These are phyloP conservation scores for Tricholoma sp. DNA, from an alignment of 768 basidiomycete genomes.

Conservation along the genomic window DNA sequence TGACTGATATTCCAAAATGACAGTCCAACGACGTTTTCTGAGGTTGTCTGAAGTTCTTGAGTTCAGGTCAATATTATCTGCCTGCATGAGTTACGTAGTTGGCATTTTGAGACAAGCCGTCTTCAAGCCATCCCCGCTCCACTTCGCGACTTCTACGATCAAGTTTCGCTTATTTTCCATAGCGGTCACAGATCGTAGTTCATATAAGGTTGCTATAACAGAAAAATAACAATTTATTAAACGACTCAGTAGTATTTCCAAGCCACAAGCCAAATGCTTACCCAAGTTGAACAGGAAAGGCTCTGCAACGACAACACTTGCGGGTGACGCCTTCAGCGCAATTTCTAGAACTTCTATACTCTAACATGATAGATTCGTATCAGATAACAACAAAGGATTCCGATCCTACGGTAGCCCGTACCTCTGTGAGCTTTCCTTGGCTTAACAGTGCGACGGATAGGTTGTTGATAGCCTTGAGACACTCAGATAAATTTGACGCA, in stretches of 20 bases:
- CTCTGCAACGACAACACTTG: constrained; percentile 69
- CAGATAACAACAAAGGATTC: not conserved
- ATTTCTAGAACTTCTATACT: constrained; percentile 66
- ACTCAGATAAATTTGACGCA: not conserved
- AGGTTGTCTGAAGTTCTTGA: not conserved
- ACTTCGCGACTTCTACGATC: constrained; percentile 72
- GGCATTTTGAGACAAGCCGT: constrained; percentile 79
- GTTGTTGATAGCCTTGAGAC: constrained; percentile 65
- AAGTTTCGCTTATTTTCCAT: constrained; percentile 74
- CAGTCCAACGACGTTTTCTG: not conserved
- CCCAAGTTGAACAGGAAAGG: constrained; percentile 85
- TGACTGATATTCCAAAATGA: not conserved
- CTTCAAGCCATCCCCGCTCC: constrained; percentile 81
- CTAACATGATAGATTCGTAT: constrained; percentile 27
- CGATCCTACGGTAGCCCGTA: constrained; percentile 19
- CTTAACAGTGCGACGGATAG: constrained; percentile 66
- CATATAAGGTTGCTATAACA: constrained; percentile 70
- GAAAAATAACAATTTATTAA: not conserved
- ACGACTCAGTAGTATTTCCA: constrained; percentile 17
- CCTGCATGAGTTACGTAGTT: constrained; percentile 25
- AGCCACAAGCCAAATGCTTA: constrained; percentile 17
- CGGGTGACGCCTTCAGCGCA: constrained; percentile 59
- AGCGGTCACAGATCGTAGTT: constrained; percentile 68
- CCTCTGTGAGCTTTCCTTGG: constrained; percentile 72
- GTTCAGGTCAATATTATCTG: not conserved